Percentiles rank a stretch among this genome's conserved stretches.
Conservation (phyloP, 345 rosid genomes). For the Brassica rapa region DNA sequence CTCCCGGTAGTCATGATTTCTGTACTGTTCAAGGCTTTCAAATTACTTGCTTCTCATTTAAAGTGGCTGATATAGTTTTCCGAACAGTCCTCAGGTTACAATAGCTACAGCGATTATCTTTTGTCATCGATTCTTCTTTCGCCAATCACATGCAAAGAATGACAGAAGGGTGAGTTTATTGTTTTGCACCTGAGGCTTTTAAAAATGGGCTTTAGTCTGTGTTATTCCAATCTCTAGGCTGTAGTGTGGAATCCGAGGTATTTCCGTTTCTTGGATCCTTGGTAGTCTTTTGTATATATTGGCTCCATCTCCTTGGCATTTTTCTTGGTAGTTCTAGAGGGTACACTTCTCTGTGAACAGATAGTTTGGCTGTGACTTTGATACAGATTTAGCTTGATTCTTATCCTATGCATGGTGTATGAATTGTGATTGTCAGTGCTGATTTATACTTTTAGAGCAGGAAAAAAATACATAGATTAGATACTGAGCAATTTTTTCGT, state of each 20-base stretch:
- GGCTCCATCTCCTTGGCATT: slow-evolving; percentile 6
- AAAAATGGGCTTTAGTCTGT: not conserved
- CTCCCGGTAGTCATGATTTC: slow-evolving; percentile 13
- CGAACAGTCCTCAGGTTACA: slow-evolving; percentile 93
- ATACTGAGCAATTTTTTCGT: slow-evolving; percentile 9
- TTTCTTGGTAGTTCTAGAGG: slow-evolving; percentile 22
- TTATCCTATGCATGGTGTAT: not conserved
- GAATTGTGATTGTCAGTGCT: not conserved
- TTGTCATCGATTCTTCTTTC: slow-evolving; percentile 94
- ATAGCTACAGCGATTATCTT: slow-evolving; percentile 98
- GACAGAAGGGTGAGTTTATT: slow-evolving; percentile 83
- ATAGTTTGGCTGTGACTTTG: slow-evolving; percentile 11
- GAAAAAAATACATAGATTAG: not conserved
- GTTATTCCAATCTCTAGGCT: slow-evolving; percentile 8
- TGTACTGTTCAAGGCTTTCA: slow-evolving; percentile 23
- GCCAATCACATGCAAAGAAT: slow-evolving; percentile 94
- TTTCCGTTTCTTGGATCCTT: not conserved
- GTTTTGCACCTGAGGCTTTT: slow-evolving; percentile 36
- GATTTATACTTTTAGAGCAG: no score
- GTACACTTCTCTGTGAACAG: not conserved
- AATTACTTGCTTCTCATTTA: not conserved
- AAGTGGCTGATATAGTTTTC: slow-evolving; percentile 32
- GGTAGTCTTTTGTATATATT: not conserved
- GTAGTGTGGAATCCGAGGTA: slow-evolving; percentile 17
- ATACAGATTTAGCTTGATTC: not conserved